Base-by-base conservation (phyloP, 192 early-diverging fungal species). In the Coemansia sp. region DNA sequence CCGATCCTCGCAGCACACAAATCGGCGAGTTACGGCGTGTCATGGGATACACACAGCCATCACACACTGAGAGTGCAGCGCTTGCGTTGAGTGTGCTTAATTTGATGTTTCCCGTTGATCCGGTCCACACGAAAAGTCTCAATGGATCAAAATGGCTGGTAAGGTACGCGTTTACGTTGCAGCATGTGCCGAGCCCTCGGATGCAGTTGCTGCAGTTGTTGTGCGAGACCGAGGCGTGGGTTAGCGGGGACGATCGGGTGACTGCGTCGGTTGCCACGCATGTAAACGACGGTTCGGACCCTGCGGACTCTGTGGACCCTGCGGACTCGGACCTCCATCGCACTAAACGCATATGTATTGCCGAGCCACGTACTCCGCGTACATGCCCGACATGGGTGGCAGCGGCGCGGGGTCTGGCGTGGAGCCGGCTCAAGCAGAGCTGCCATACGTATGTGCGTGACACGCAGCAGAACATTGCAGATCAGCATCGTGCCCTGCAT, bases 201-300 rank as follows among this genome's bases (percentile, higher is more conserved):
- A 61, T 65, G 43, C 68, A 73, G 54, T 65, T 79, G 29, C 65
- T 65, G 25, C 71, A 71, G 62, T 49, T 79, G 53, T 56, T 79
- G 2, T 79, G 68, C 49, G 76, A 74, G 50, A 62, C 66, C 25
- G 76, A 79, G 59, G 72, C 68, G 11, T 79, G 76, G 76, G 41
- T 74, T 23, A 69, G 50, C 21, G 59, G 66, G 39, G 70, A 78
- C 23, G 65, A 75, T 14, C 51, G 62, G 5, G 60, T 59, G 1
- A 48, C 62, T 35, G 14, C 43, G 2, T 53, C 64, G 7, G 43
- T 72, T 17, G 41, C 41, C 14, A n/a, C 17, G n/a, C 39, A 27
- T 35, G 14, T 2, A 45, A 15, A 27, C 6, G 32, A 35, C 8
- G 49, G 8, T 3, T 23, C 22, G 12, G 49, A 50, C 60, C 7